Evolutionary conservation across 345 rosid genomes (phyloP).

Genomic region (Eutrema heterophyllum): DNA sequence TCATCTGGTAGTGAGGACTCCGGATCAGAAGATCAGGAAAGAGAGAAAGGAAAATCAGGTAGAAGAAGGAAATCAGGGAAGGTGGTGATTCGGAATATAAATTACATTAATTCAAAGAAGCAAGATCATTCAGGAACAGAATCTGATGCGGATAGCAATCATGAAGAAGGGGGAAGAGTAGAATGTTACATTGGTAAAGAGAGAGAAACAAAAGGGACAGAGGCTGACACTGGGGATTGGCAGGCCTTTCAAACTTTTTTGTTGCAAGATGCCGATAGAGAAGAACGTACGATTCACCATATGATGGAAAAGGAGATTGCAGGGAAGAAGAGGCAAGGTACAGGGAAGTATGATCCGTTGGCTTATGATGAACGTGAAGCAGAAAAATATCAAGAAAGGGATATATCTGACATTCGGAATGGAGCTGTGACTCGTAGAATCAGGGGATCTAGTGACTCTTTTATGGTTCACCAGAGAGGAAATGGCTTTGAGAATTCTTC

Average conservation of each 20-base stretch:
- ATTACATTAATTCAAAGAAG: conserved; percentile 69
- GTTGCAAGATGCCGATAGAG: conserved; percentile 77
- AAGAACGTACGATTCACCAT: conserved; percentile 41
- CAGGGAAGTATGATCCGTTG: conserved; percentile 54
- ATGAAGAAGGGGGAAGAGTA: conserved; percentile 40
- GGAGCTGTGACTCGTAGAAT: conserved; percentile 40
- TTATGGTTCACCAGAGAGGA: conserved; percentile 41
- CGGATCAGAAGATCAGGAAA: conserved; percentile 47
- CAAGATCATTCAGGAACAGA: conserved; percentile 51
- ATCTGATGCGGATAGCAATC: conserved; percentile 50
- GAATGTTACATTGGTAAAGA: conserved; percentile 36
- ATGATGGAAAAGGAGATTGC: conserved; percentile 56
- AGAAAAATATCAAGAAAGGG: conserved; percentile 43
- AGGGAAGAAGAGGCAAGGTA: conserved; percentile 46
- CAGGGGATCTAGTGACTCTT: conserved; percentile 48
- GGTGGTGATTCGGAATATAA: conserved; percentile 83
- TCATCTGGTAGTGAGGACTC: conserved; percentile 57
- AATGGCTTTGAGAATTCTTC: conserved; percentile 39
- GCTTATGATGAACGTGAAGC: conserved; percentile 40
- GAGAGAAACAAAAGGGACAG: conserved; percentile 40
- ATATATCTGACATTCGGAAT: conserved; percentile 42
- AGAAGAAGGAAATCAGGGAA: conserved; percentile 62
- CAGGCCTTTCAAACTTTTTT: conserved; percentile 79
- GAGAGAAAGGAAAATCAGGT: conserved; percentile 48
- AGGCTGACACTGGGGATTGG: conserved; percentile 71